Conservation (phyloP, 1,284 basidiomycete species). For the Moniliophthora roreri region DNA sequence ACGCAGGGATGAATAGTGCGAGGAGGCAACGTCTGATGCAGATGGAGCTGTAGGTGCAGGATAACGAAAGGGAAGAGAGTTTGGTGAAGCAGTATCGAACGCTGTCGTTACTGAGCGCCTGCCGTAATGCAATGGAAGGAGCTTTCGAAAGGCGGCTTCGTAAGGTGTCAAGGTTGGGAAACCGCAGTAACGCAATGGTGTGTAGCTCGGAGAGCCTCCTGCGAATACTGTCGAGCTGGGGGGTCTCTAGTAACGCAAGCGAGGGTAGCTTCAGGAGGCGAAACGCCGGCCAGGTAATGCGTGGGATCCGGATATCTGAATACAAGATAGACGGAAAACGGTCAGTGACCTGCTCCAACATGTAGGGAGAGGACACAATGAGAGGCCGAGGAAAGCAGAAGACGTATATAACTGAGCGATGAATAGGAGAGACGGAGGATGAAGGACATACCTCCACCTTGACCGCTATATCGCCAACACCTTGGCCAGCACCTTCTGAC, state of each 20-base stretch:
- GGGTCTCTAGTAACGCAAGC: not conserved
- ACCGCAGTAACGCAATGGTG: no score
- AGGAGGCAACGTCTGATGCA: no score
- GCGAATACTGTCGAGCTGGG: no score
- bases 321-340: not conserved
- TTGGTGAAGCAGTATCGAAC: not conserved
- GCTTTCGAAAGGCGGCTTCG: not conserved
- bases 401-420: no score
- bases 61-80: not conserved
- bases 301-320: no score
- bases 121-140: not conserved
- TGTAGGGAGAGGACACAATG: conserved; percentile 8
- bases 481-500: no score
- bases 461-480: no score
- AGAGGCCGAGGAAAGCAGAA: not conserved
- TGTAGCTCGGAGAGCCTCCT: no score
- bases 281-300: not conserved
- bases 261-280: not conserved
- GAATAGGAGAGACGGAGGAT: no score
- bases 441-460: no score
- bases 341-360: conserved; percentile 1
- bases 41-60: not conserved
- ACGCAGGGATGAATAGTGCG: no score
- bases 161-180: no score
- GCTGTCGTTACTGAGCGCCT: not conserved